phyloP scores from a whole-genome alignment of 1,284 basidiomycete genomes.

The Cutaneotrichosporon sp. region DNA sequence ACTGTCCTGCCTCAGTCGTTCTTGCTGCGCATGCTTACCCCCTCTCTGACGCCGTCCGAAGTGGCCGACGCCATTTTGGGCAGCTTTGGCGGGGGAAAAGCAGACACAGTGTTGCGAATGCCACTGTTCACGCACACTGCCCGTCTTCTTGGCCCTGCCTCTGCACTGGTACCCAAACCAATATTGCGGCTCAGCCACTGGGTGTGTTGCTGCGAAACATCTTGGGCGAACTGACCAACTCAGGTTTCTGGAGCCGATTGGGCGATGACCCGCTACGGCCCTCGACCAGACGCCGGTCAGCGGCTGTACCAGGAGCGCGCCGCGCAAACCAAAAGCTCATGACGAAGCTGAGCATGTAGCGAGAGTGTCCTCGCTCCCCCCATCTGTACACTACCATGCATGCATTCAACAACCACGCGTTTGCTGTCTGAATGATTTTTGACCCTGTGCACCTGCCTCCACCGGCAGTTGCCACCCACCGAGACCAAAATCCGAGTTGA shows the following conservation, averaged over 20 bases:
- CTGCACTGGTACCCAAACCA: constrained; percentile 38
- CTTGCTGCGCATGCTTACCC: constrained; percentile 66
- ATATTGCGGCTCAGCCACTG: constrained; percentile 35
- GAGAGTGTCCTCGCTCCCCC: too few species aligned
- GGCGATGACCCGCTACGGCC: constrained; percentile 39
- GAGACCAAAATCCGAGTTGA: not conserved
- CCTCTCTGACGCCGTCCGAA: constrained; percentile 63
- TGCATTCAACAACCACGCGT: too few species aligned
- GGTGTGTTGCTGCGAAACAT: constrained; percentile 21
- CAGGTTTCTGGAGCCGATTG: constrained; percentile 35
- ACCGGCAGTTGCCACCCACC: not conserved
- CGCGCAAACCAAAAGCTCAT: not conserved
- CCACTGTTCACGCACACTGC: constrained; percentile 51
- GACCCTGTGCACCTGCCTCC: too few species aligned
- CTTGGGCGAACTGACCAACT: not conserved
- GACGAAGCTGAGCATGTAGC: too few species aligned
- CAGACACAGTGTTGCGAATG: constrained; percentile 58
- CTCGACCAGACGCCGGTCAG: constrained; percentile 25
- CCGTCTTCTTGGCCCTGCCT: constrained; percentile 26
- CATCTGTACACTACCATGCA: too few species aligned
- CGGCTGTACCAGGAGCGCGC: constrained; percentile 3
- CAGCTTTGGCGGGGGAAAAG: constrained; percentile 70
- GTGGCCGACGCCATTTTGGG: constrained; percentile 75
- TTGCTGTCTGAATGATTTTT: too few species aligned
- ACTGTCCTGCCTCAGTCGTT: constrained; percentile 54